Evolutionary conservation across 306 rosid species (phyloP).

Genomic region (Sphenostylis stenocarpa): DNA sequence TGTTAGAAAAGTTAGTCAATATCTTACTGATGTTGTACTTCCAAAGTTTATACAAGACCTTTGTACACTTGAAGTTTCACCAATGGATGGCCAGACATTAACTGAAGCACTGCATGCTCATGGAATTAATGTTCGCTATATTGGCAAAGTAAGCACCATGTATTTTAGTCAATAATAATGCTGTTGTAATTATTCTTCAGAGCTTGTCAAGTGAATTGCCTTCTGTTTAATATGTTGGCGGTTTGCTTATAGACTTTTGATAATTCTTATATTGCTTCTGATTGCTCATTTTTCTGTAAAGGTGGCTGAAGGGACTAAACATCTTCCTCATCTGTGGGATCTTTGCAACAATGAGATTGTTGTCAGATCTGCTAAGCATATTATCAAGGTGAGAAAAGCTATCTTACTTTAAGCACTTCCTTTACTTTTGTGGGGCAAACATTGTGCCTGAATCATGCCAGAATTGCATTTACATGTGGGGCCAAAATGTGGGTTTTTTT

Average conservation of each 20-base stretch:
- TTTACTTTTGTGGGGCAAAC: not conserved
- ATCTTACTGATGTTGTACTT: slow-evolving; percentile 80
- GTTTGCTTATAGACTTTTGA: not conserved
- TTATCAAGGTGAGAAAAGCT: slow-evolving; percentile 69
- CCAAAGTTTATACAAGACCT: slow-evolving; percentile 97
- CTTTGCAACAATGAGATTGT: slow-evolving; percentile 91
- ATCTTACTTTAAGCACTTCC: slow-evolving; percentile 21
- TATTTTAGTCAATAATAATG: slow-evolving; percentile 7
- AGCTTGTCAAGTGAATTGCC: slow-evolving; percentile 10
- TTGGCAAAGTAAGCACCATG: slow-evolving; percentile 72
- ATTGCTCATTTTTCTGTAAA: slow-evolving; percentile 33
- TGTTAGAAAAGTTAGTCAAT: slow-evolving; percentile 80
- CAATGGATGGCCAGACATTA: slow-evolving; percentile 98
- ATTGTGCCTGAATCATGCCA: not conserved
- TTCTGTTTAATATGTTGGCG: not conserved
- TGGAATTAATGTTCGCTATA: slow-evolving; percentile 94
- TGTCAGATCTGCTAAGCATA: slow-evolving; percentile 94
- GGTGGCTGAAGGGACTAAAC: slow-evolving; percentile 96
- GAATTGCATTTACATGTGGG: not conserved
- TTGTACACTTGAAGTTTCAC: slow-evolving; percentile 96
- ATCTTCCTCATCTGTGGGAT: slow-evolving; percentile 94
- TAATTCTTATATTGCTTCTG: slow-evolving; percentile 31
- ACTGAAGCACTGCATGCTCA: slow-evolving; percentile 98
- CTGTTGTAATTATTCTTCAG: slow-evolving; percentile 5
- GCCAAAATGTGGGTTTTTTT: not conserved